These are phyloP conservation scores for Tulasnella sp. DNA, from an alignment of 768 basidiomycete species.

Conservation along the genomic window DNA sequence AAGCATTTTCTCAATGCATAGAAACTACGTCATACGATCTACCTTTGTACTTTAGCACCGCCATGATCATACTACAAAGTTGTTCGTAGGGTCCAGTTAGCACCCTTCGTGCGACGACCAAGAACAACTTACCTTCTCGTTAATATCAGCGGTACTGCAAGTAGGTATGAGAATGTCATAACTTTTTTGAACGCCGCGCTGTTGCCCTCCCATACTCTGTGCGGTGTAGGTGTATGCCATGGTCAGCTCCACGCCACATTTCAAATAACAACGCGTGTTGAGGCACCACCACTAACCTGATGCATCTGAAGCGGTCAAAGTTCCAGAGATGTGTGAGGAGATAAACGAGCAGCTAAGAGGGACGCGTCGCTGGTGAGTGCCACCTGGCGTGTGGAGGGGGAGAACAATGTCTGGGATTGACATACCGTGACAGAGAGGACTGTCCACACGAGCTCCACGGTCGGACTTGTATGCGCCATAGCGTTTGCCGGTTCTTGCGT, in stretches of 20 bases:
- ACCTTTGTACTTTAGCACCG: slow-evolving; percentile 56
- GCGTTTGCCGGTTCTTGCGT: background rate
- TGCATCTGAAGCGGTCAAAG: slow-evolving; percentile 27
- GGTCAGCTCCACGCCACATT: background rate
- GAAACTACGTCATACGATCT: slow-evolving; percentile 27
- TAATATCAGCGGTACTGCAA: slow-evolving; percentile 10
- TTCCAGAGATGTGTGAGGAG: slow-evolving; percentile 28
- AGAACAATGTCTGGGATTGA: background rate
- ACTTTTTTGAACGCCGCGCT: slow-evolving; percentile 78
- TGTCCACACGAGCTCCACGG: slow-evolving; percentile 26
- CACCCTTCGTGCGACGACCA: slow-evolving; percentile 23
- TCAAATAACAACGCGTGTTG: background rate
- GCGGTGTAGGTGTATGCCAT: background rate
- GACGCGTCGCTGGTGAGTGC: slow-evolving; percentile 4
- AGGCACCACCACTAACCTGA: slow-evolving; percentile 8
- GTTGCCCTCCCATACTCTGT: slow-evolving; percentile 47
- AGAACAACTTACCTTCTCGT: slow-evolving; percentile 7
- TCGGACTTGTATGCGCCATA: slow-evolving; percentile 26
- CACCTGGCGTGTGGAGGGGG: background rate
- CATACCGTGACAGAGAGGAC: slow-evolving; percentile 24
- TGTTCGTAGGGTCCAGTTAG: slow-evolving; percentile 63
- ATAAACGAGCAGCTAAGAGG: slow-evolving; percentile 22
- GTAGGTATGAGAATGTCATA: slow-evolving; percentile 66
- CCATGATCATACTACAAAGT: slow-evolving; percentile 55
- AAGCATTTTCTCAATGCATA: slow-evolving; percentile 27